Evolutionary conservation across 78 protist genomes (phyloP).

Genomic region (slime mould (Dictyostelium discoideum)): DNA sequence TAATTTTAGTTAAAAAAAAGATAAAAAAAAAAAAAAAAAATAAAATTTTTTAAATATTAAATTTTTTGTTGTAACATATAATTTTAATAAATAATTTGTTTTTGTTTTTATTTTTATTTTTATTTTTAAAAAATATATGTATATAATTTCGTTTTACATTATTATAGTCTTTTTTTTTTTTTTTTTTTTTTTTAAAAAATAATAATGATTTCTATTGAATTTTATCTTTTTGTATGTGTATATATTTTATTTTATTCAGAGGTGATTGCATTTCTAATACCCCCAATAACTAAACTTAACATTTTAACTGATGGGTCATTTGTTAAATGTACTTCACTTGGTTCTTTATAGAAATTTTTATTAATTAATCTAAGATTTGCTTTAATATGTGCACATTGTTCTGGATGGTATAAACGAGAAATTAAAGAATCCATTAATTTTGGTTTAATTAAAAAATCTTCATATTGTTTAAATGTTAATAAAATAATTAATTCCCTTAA

Average conservation of each 20-base stretch:
- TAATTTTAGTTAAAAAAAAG: conserved; percentile 19
- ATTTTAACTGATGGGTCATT: conserved; percentile 47
- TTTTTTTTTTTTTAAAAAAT: no score
- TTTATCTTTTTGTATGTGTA: no score
- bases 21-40: neutral
- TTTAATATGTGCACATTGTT: neutral
- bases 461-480: conserved; percentile 58
- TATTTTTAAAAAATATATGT: neutral
- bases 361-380: neutral
- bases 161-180: neutral
- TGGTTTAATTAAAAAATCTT: neutral
- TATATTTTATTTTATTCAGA: neutral
- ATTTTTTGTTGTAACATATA: no score
- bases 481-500: conserved; percentile 40
- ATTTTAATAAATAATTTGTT: neutral
- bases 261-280: conserved; percentile 39
- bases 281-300: neutral
- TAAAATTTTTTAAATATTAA: no score
- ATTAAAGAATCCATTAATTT: neutral
- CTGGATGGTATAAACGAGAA: neutral
- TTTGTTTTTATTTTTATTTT: neutral
- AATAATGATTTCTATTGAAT: no score
- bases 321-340: neutral
- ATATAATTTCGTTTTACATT: neutral
- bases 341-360: neutral